Base-by-base conservation (phyloP, 2,329 filamentous ascomycete species). In the Aulographum hederae region DNA sequence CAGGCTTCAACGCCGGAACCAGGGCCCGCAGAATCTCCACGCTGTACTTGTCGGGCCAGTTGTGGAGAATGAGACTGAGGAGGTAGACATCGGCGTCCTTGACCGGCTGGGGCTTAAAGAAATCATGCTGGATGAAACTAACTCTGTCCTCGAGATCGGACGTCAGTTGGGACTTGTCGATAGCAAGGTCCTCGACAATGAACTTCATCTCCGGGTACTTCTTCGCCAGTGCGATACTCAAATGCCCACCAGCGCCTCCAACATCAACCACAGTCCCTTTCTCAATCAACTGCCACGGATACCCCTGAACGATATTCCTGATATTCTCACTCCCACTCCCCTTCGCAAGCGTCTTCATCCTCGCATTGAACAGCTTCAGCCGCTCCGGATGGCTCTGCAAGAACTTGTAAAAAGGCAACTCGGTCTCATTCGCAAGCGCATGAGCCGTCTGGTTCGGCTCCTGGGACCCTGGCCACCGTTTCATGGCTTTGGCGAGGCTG, bases 31-130 rank as follows among this genome's bases (percentile, higher is more conserved):
- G 39, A 13, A 52, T 51, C 14, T 38, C 37, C 14, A 48, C 31
- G 6, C 41, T 41, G 18, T 47, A 41, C 3, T 40, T 40, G 28
- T 51, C 43, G 0, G 40, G 35, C 47, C 47, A 52, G 32, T 53
- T 47, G 31, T 53, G 49, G 31, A 51, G 33, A 11, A 53, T 44
- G 30, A 46, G 41, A 10, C 43, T 38, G 5, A 52, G 34, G 21
- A 51, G 47, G 34, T 51, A 52, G 16, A 49, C 45, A 21, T 47
- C 47, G 2, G 47, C 49, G 6, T 39, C 27, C 43, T 41, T 39
- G 23, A 49, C 33, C 1, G 43, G 38, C 18, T 53, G 50, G 2
- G 37, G 32, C 2, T 33, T 42, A 36, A 51, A 52, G 40, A 52
- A 53, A 28, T 52, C 46, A 16, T 52, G 43, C 8, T 34, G 35